phyloP scores from a whole-genome alignment of 2,329 filamentous ascomycete species.

The Grosmannia huntii region DNA sequence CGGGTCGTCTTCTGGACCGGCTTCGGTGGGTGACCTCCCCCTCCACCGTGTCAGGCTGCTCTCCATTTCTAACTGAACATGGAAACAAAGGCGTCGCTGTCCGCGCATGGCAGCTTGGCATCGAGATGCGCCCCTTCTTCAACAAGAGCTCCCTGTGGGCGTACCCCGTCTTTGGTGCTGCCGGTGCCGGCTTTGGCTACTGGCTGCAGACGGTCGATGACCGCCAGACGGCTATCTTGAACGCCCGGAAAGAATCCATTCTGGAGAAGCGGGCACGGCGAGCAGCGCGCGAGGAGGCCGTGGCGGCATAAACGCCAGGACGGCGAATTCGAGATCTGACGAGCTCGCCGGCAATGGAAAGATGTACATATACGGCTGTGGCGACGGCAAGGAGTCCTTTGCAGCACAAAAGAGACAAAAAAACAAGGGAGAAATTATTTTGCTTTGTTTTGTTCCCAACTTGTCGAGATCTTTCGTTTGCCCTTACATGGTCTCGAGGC shows the following conservation, averaged over 20 bases:
- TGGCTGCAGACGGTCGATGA: conserved; percentile 89
- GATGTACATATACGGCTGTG: neutral
- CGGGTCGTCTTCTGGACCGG: conserved; percentile 72
- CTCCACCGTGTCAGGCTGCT: neutral
- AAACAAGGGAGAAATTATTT: neutral
- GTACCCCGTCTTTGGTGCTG: conserved; percentile 77
- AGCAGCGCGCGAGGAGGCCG: conserved; percentile 42
- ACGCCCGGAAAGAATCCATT: conserved; percentile 65
- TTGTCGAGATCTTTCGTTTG: neutral
- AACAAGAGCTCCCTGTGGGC: conserved; percentile 73
- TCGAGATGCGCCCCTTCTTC: conserved; percentile 96
- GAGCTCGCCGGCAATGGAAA: neutral
- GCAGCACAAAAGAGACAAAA: neutral
- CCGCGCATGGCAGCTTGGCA: conserved; percentile 91
- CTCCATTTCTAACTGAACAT: neutral
- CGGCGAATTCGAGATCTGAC: neutral
- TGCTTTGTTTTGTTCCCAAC: neutral
- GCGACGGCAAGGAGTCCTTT: neutral
- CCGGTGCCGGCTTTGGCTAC: conserved; percentile 89
- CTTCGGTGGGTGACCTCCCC: conserved; percentile 59
- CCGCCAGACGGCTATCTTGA: conserved; percentile 63
- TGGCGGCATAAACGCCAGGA: conserved; percentile 2
- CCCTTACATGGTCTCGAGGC: neutral
- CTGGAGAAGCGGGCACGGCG: conserved; percentile 82
- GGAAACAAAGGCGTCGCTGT: conserved; percentile 62